Base-by-base conservation (phyloP, 352 stramenopile species). In the Lagenidium giganteum region DNA sequence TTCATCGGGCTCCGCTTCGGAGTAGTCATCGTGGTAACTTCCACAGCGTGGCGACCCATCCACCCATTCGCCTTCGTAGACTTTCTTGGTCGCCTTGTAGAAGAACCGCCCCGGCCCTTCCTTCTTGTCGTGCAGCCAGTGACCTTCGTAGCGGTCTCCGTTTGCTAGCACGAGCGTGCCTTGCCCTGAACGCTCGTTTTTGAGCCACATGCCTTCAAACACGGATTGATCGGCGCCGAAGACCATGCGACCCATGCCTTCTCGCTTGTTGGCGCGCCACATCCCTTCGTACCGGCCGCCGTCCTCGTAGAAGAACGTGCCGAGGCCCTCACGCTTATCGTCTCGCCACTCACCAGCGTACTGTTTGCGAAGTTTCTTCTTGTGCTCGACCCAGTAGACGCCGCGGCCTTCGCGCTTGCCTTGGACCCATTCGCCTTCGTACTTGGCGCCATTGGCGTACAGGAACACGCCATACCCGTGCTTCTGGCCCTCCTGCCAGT, bases 401-500 rank as follows among this genome's bases (percentile, higher is more conserved):
- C 66, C 76, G 23, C 76, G 71, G 20, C 90, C 90, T 8, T 96
- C 62, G 23, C 89, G 91, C 56, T 83, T 70, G 33, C 83, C 83
- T 11, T 87, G 51, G 5, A 64, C 32, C 72, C 88, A 96, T 43
- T 93, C 74, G 9, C 89, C 90, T 51, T 95, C 70, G 57, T 95
- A 97, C 44, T 88, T 93, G 68, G 87, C 94, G 8, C 89, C 88
- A 51, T 96, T 95, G 11, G 80, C 70, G 42, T 91, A 95, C 26
- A 92, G 48, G 28, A 96, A 83, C 22, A 74, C 87, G 9, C 95
- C 95, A 47, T 89, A 88, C 6, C 95, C 95, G 61, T 97, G 86
- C 56, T 96, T 95, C 51, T 90, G 74, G 36, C 96, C 95, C 34
- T 93, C 66, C 42, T 84, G 83, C 93, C 93, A 98, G 51, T 96